These are phyloP conservation scores for Aspergillus sparsus DNA, from an alignment of 495 filamentous ascomycete species.

Conservation along the genomic window DNA sequence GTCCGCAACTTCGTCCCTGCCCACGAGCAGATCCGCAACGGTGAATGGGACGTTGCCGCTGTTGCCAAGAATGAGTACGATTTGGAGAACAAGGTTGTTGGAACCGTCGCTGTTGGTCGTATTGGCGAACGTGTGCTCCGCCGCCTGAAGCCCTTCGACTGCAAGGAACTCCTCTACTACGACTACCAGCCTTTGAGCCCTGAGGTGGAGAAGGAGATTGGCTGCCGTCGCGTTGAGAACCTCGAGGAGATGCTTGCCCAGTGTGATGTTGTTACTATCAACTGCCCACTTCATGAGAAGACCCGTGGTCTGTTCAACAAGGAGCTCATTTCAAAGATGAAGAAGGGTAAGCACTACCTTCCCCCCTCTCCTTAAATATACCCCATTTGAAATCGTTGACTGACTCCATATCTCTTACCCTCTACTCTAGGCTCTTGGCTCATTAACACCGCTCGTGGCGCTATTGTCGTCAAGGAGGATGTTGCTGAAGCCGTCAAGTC, in stretches of 20 bases:
- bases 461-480: slow-evolving; percentile 99
- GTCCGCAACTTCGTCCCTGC: slow-evolving; percentile 98
- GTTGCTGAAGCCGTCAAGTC: slow-evolving; percentile 90
- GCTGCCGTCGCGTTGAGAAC: slow-evolving; percentile 79
- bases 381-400: background rate
- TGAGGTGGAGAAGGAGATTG: slow-evolving; percentile 94
- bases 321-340: slow-evolving; percentile 99
- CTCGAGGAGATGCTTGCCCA: slow-evolving; percentile 95
- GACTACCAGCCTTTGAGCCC: slow-evolving; percentile 93
- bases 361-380: background rate
- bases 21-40: slow-evolving; percentile 85
- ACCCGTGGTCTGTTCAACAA: slow-evolving; percentile 97
- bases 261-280: slow-evolving; percentile 98
- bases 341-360: slow-evolving; percentile 64
- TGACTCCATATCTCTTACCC: slow-evolving; percentile 17
- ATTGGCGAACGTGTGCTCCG: slow-evolving; percentile 98
- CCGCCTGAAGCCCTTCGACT: slow-evolving; percentile 94
- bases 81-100: slow-evolving; percentile 95
- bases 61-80: slow-evolving; percentile 98
- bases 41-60: slow-evolving; percentile 93
- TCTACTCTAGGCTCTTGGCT: slow-evolving; percentile 75
- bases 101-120: slow-evolving; percentile 94
- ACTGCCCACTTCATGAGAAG: slow-evolving; percentile 98
- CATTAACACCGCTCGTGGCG: slow-evolving; percentile 96
- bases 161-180: slow-evolving; percentile 99